Percentiles rank a stretch among this genome's conserved stretches.
Evolutionary conservation across 2,329 filamentous ascomycete genomes (phyloP).

Genomic region (Acarospora socialis): DNA sequence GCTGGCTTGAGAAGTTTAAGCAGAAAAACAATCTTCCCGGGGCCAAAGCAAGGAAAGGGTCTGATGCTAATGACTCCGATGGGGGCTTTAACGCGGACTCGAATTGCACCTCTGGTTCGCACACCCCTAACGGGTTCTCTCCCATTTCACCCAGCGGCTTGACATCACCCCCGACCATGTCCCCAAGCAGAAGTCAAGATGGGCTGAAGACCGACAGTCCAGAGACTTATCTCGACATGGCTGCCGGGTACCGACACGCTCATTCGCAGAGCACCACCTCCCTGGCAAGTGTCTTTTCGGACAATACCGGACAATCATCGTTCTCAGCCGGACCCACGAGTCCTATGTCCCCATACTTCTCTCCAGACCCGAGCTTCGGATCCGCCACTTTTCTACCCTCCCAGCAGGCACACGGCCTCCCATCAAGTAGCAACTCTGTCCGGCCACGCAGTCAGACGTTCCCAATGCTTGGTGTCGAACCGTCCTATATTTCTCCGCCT

Average conservation of each 20-base stretch:
- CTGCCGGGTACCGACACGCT: slow-evolving; percentile 45
- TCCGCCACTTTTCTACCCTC: slow-evolving; percentile 43
- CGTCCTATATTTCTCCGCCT: slow-evolving; percentile 36
- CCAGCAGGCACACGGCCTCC: slow-evolving; percentile 33
- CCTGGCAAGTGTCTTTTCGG: slow-evolving; percentile 52
- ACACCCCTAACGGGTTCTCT: slow-evolving; percentile 54
- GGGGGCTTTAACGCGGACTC: slow-evolving; percentile 43
- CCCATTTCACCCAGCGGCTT: slow-evolving; percentile 57
- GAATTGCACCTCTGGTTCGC: slow-evolving; percentile 40
- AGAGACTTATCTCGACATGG: slow-evolving; percentile 46
- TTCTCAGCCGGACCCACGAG: slow-evolving; percentile 61
- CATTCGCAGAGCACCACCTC: slow-evolving; percentile 55
- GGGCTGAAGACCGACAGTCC: slow-evolving; percentile 46
- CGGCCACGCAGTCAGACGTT: slow-evolving; percentile 81
- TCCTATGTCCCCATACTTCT: slow-evolving; percentile 64
- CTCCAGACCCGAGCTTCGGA: slow-evolving; percentile 55
- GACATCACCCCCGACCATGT: slow-evolving; percentile 54
- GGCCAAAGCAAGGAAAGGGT: slow-evolving; percentile 40
- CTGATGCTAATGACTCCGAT: slow-evolving; percentile 53
- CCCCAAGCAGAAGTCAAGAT: slow-evolving; percentile 55
- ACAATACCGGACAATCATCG: slow-evolving; percentile 48
- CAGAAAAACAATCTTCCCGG: slow-evolving; percentile 58
- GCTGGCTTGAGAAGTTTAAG: slow-evolving; percentile 93
- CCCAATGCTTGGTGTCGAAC: slow-evolving; percentile 51
- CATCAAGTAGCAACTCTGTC: slow-evolving; percentile 43